Base-by-base conservation (phyloP, 495 filamentous ascomycete genomes). In the Penicillium pulvis region DNA sequence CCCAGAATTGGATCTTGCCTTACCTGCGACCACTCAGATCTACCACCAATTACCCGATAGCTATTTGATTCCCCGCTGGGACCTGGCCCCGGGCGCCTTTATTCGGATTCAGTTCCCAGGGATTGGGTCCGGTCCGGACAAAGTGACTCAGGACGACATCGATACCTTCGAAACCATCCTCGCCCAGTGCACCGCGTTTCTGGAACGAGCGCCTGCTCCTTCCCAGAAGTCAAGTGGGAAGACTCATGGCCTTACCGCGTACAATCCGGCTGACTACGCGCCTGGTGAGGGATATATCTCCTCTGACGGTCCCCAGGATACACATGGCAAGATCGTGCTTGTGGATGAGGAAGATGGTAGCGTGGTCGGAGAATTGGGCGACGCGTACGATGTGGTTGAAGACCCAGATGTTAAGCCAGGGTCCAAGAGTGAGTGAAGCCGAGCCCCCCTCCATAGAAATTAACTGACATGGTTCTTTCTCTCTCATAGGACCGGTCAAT, bases 101-200 rank as follows among this genome's bases (percentile, higher is more conserved):
- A 96, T 92, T 30, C 82, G 90, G 31, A 91, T 97, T 62, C 88
- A 95, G 69, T 96, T 97, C 59, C 92, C 92, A 2, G 68, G 80
- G 5, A 79, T 91, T 10, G 90, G 90, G 11, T 80, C 78, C 50
- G 82, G 81, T 1, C 72, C 79, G 0, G 79, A 82, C 35, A 84
- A 83, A 53, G 86, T 87, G 26, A 84, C 88, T 3, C 92, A 97
- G 73, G 92, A 97, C 65, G 92, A 97, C 71, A 81, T 96, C 26
- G 92, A 97, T 71, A 97, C 92, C 0, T 97, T 97, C 66, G 92
- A 97, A 78, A 96, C 92, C 3, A 97, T 97, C 54, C 81, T 97
- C 41, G 92, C 92, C 28, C 92, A 97, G 74, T 97, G 92, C 70
- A 97, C 92, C 12, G 92, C 92, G 0, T 97, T 97, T 71, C 81